phyloP scores from a whole-genome alignment of 331 rosid genomes.

The Pyrus hybrid region DNA sequence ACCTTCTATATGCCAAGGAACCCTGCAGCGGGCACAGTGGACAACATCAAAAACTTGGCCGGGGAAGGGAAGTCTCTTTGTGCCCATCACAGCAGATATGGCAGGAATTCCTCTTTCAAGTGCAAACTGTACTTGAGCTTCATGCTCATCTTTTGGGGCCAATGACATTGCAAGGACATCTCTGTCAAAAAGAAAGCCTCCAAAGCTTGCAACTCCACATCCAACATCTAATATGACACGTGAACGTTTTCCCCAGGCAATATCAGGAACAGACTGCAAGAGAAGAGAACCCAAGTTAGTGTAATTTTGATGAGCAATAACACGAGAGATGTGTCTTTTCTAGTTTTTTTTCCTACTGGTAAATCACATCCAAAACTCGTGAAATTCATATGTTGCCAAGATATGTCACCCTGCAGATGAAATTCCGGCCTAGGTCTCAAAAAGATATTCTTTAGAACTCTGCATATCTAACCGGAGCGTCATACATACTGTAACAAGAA shows the following conservation, averaged over 20 bases:
- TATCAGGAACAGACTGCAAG: conserved; percentile 65
- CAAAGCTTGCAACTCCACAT: conserved; percentile 99
- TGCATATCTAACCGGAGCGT: not conserved
- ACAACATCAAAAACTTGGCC: conserved; percentile 72
- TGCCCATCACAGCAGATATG: conserved; percentile 98
- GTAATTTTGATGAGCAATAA: conserved; percentile 2
- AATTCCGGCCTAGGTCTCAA: not conserved
- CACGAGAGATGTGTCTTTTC: not conserved
- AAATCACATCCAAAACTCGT: not conserved
- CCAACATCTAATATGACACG: conserved; percentile 97
- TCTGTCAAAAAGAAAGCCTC: conserved; percentile 93
- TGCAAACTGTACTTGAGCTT: conserved; percentile 98
- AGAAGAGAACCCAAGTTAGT: conserved; percentile 6
- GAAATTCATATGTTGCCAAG: not conserved
- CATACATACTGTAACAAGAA: not conserved
- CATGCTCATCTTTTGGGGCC: conserved; percentile 99
- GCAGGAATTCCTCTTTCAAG: conserved; percentile 99
- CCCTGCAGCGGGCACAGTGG: conserved; percentile 98
- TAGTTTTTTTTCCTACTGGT: not conserved
- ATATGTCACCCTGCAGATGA: not conserved
- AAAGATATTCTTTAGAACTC: not conserved
- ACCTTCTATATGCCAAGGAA: conserved; percentile 99
- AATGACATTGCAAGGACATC: conserved; percentile 83
- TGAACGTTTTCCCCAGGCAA: conserved; percentile 85
- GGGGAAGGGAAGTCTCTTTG: conserved; percentile 90